Conservation (phyloP, 192 early-diverging fungal species). For the Umbelopsis vinacea region DNA sequence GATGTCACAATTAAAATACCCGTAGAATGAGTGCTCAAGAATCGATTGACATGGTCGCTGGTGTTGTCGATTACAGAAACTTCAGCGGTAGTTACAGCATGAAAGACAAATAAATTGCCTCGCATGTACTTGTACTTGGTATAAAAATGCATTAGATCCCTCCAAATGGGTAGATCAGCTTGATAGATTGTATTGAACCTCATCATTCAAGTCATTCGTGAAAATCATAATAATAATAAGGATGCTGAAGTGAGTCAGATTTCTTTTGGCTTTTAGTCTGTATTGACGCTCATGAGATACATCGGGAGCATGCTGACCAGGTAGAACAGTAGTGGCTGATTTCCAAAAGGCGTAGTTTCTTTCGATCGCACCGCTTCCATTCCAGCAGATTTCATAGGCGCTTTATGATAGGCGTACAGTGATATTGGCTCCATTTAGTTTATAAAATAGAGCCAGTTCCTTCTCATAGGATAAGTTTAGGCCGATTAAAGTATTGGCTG, state of each 20-base stretch:
- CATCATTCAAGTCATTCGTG: background rate
- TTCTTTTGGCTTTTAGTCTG: background rate
- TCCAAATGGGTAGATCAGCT: background rate
- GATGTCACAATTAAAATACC: background rate
- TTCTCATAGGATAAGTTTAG: slow-evolving; percentile 16
- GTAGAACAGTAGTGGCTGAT: background rate
- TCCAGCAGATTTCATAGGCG: background rate
- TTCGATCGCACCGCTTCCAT: background rate
- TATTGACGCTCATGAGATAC: background rate
- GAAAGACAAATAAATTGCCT: background rate
- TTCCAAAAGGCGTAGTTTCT: slow-evolving; percentile 15
- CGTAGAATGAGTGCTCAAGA: background rate
- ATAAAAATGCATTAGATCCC: background rate
- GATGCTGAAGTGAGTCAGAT: background rate
- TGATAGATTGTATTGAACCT: background rate
- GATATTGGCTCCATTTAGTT: slow-evolving; percentile 5
- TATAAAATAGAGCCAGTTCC: slow-evolving; percentile 2
- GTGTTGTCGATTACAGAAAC: background rate
- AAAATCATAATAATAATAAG: slow-evolving; percentile 13
- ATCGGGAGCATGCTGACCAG: slow-evolving; percentile 1
- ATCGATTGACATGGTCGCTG: background rate
- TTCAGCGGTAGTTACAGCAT: background rate
- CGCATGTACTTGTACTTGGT: background rate
- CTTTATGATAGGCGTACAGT: background rate
- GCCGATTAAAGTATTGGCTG: background rate